These are phyloP conservation scores for Leccinum cinnamomeum DNA, from an alignment of 1,284 basidiomycete genomes.

Conservation along the genomic window DNA sequence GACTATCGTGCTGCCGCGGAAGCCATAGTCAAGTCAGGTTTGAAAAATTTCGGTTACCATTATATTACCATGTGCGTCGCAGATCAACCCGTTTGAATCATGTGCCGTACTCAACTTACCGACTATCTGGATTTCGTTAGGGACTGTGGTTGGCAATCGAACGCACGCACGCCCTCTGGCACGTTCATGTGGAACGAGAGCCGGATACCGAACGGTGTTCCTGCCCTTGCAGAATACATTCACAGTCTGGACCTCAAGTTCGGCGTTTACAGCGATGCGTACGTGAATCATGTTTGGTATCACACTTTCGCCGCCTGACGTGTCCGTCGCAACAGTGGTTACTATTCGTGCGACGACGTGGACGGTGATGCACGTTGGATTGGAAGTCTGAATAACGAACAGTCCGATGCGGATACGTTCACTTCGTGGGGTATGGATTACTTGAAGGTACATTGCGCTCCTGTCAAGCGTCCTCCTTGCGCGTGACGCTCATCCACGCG, in stretches of 20 bases:
- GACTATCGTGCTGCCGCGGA: slow-evolving; percentile 8
- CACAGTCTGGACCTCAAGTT: slow-evolving; percentile 13
- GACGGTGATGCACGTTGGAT: slow-evolving; percentile 4
- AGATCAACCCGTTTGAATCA: neutral
- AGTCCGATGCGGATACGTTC: slow-evolving; percentile 11
- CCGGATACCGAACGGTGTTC: slow-evolving; percentile 13
- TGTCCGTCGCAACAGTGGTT: slow-evolving; percentile 4
- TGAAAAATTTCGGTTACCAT: slow-evolving; percentile 6
- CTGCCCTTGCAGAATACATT: slow-evolving; percentile 12
- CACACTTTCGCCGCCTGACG: neutral
- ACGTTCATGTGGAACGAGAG: slow-evolving; percentile 8
- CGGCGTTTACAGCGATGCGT: slow-evolving; percentile 17
- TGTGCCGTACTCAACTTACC: too few relatives aligned
- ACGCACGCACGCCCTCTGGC: slow-evolving; percentile 4
- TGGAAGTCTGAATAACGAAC: slow-evolving; percentile 12
- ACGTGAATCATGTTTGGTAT: neutral
- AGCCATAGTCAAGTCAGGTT: slow-evolving; percentile 2
- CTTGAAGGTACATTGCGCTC: slow-evolving; percentile 10
- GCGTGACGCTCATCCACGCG: neutral
- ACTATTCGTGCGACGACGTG: slow-evolving; percentile 8
- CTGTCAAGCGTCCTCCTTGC: neutral
- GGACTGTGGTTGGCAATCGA: slow-evolving; percentile 18
- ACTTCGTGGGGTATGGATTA: slow-evolving; percentile 12
- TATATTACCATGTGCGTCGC: slow-evolving; percentile 9
- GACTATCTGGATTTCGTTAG: neutral